phyloP scores from a whole-genome alignment of 768 basidiomycete genomes.

The Nidula microcarpa region DNA sequence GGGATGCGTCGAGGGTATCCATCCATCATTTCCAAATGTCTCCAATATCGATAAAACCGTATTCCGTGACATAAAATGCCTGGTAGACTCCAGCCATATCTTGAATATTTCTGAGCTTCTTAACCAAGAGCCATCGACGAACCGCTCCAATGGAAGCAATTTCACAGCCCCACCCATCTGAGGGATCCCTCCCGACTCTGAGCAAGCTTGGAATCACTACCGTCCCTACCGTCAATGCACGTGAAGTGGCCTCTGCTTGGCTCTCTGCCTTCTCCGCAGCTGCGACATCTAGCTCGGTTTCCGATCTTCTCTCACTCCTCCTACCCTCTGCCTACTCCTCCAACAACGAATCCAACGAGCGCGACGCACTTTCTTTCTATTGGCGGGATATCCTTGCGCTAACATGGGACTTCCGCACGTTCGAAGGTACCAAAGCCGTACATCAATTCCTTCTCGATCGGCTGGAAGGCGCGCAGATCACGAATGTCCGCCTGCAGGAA shows the following conservation, averaged over 20 bases:
- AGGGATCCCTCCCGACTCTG: constrained; percentile 23
- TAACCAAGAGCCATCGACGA: no score
- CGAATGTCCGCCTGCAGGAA: constrained; percentile 17
- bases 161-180: constrained; percentile 9
- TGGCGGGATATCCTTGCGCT: constrained; percentile 64
- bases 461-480: constrained; percentile 22
- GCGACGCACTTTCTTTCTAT: neutral
- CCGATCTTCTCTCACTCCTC: neutral
- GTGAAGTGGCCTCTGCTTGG: constrained; percentile 34
- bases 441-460: constrained; percentile 43
- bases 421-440: constrained; percentile 40
- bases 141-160: no score
- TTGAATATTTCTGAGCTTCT: no score
- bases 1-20: no score
- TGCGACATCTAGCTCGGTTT: neutral
- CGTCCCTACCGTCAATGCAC: constrained; percentile 30
- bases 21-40: no score
- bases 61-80: no score
- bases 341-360: neutral
- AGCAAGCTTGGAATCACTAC: constrained; percentile 21
- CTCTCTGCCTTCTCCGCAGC: constrained; percentile 28
- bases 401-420: constrained; percentile 62
- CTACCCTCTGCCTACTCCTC: neutral
- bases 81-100: no score
- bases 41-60: no score